Base-by-base conservation (phyloP, 768 basidiomycete species). In the Phylloporus arenicola region DNA sequence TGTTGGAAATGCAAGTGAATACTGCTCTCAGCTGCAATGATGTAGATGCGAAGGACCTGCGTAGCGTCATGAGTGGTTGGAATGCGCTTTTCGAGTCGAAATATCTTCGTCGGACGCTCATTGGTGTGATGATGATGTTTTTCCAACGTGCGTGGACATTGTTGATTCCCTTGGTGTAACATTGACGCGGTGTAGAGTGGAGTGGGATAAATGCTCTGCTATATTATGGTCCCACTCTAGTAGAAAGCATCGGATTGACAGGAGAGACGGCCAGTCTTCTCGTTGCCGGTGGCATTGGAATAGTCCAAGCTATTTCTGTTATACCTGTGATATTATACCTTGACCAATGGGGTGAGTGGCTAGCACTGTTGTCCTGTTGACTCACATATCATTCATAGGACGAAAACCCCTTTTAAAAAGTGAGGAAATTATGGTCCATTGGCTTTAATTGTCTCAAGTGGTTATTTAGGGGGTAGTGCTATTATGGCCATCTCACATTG, bases 201-300 rank as follows among this genome's bases (percentile, higher is more conserved):
- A 84, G 82, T 51, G 89, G 89, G 2, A 92, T 91, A 54, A 92
- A 91, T 59, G 88, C 89, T 10, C 63, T 92, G 29, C 70, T 91
- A 8, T 92, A 91, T 58, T 92, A 89, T 57, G 88, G 88, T 1
- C 89, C 89, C 1, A 81, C 80, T 0, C 72, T 92, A 3, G 77
- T 90, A 41, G 74, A 64, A 29, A 80, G 72, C 44, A 74, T 91
- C 39, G 88, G 86, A 4, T 53, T 90, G 24, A 68, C 70, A 19
- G 82, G 83, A 16, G 79, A 82, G 51, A 75, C 72, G 0, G 73
- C 79, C 8, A 75, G 81, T 1, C 72, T 91, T 0, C 56, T 88
- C n/a, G 81, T 84, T 3, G 78, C 86, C 0, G 89, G 89, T 20
- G 86, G 88, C 0, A 82, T 90, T 55, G 87, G 86, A 14, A 78